Evolutionary conservation across 2,329 filamentous ascomycete genomes (phyloP), one percentile per base, ranked within the genome.

Genomic region (Phymatotrichopsis omnivora): DNA sequence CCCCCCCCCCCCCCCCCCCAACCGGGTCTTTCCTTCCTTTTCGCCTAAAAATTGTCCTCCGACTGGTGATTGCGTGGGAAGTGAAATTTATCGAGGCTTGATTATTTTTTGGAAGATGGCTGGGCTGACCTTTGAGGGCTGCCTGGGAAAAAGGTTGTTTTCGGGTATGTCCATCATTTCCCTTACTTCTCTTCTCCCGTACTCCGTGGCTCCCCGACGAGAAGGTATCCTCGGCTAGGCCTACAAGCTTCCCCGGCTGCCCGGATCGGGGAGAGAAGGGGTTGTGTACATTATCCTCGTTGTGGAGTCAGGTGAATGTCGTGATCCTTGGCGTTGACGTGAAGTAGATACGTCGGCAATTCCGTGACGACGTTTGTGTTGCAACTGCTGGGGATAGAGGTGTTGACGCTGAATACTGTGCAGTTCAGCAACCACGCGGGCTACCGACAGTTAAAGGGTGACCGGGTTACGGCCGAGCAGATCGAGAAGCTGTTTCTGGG

Each of bases 341-440:
- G n/a, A 30, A 43, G 36, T 38, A 94, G 91, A 62, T 89, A 95
- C 73, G 91, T 98, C 56, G 91, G 91, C 40, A 98, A 98, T 64
- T 94, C 89, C 60, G 94, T 98, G 71, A 87, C 87, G 31, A 86
- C 86, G 1, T 93, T 94, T 61, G 85, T 87, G 56, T 81, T 98
- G 73, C 89, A 98, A 64, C 82, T 83, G 1, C 68, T 98, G 39
- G 91, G 91, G 36, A 95, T 86, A 61, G 89, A 98, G 60, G 89
- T 95, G 5, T 82, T 86, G 7, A 85, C 86, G 2, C 73, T 98
- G 59, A 95, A 98, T 63, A 98, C 91, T 0, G 91, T 98, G 5
- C 83, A 98, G 60, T 98, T 95, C 68, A 96, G 89, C 64, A 98
- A 98, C 60, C 91, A 98, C 63, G 89, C 87, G 1, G 91, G 85